A percentile compares a stretch with the other conserved stretches of the same genome.
Evolutionary conservation across 306 rosid genomes (phyloP).

Genomic region (Vigna mungo): DNA sequence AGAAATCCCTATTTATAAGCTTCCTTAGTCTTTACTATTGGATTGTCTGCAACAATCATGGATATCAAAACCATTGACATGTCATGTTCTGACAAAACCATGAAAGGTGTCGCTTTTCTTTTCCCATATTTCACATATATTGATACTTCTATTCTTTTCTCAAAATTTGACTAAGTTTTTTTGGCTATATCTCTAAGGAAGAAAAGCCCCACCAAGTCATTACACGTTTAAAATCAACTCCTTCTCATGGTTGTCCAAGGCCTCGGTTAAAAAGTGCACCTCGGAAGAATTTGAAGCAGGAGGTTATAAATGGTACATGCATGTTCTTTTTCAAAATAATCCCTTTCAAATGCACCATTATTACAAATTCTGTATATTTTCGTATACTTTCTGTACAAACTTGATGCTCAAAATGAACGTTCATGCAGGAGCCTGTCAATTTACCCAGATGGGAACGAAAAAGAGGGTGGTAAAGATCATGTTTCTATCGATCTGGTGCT

Average conservation of each 20-base stretch:
- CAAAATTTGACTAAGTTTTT: neutral
- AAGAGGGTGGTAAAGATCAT: slow-evolving; percentile 42
- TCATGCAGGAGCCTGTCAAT: slow-evolving; percentile 38
- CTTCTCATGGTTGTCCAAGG: slow-evolving; percentile 50
- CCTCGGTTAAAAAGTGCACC: slow-evolving; percentile 39
- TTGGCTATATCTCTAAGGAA: slow-evolving; percentile 40
- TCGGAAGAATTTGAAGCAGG: slow-evolving; percentile 52
- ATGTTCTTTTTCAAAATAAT: neutral
- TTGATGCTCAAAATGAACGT: too few species aligned
- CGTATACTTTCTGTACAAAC: too few species aligned
- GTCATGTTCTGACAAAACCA: slow-evolving; percentile 12
- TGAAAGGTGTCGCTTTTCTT: slow-evolving; percentile 41
- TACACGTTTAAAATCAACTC: slow-evolving; percentile 45
- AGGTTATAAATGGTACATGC: slow-evolving; percentile 52
- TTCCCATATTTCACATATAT: neutral
- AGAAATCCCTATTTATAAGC: neutral
- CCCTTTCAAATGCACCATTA: too few species aligned
- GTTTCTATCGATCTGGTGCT: slow-evolving; percentile 50
- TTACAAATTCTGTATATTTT: too few species aligned
- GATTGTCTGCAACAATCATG: neutral
- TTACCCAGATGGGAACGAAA: slow-evolving; percentile 50
- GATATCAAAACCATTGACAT: neutral
- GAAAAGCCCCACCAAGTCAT: slow-evolving; percentile 57
- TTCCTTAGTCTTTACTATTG: neutral
- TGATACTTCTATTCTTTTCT: neutral